Evolutionary conservation across 2,329 filamentous ascomycete species (phyloP).

Genomic region (Lecanosticta acicola): DNA sequence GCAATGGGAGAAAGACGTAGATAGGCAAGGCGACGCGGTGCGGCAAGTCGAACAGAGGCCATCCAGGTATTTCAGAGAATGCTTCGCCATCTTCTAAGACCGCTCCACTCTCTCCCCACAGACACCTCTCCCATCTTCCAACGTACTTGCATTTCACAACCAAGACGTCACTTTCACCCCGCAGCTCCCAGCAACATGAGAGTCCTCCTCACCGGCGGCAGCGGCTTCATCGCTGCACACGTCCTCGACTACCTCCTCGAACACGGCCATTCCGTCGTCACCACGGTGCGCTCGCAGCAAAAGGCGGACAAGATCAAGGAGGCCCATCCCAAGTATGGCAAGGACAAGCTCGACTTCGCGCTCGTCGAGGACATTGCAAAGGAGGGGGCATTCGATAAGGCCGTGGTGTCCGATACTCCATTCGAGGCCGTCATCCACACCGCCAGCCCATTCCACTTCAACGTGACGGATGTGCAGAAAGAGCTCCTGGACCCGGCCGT

Average conservation of each 20-base stretch:
- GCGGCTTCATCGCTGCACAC: conserved; percentile 61
- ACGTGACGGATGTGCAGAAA: conserved; percentile 66
- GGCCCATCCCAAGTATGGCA: conserved; percentile 46
- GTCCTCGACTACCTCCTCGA: conserved; percentile 56
- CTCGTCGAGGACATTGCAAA: conserved; percentile 69
- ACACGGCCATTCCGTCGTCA: conserved; percentile 54
- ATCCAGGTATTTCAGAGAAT: conserved; percentile 1
- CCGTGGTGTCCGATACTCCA: conserved; percentile 55
- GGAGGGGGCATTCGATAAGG: conserved; percentile 60
- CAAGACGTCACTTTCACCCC: conserved; percentile 4
- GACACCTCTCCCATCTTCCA: not conserved
- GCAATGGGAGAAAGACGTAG: not conserved
- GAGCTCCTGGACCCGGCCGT: conserved; percentile 56
- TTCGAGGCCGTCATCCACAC: conserved; percentile 72
- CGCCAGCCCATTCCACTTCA: conserved; percentile 68
- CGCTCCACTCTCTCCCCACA: not conserved
- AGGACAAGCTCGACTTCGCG: conserved; percentile 56
- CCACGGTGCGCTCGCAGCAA: conserved; percentile 56
- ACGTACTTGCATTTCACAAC: not conserved
- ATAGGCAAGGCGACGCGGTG: conserved; percentile 2
- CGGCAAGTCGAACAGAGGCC: conserved; percentile 1
- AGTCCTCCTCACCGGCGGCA: conserved; percentile 45
- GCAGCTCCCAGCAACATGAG: conserved; percentile 21
- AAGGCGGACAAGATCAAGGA: conserved; percentile 58
- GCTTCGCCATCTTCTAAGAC: conserved; percentile 6